These are phyloP conservation scores for Mucuna pruriens DNA, from an alignment of 306 rosid species.

Conservation along the genomic window DNA sequence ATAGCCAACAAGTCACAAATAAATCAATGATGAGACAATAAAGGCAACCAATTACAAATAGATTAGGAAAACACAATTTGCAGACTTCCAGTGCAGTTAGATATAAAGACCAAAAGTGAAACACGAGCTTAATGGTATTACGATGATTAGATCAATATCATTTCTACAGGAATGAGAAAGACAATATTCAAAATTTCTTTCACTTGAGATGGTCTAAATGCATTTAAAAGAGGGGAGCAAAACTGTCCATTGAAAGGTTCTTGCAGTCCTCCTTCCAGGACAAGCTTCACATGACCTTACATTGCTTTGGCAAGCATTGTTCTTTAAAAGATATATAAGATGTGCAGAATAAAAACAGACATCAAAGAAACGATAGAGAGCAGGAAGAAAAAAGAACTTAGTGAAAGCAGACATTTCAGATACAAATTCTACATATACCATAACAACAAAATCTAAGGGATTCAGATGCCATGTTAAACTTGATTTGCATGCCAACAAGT, in stretches of 20 bases:
- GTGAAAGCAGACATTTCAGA: background rate
- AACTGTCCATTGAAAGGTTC: conserved; percentile 21
- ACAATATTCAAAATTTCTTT: conserved; percentile 16
- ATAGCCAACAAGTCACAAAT: conserved; percentile 30
- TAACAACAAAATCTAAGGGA: conserved; percentile 17
- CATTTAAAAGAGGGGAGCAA: conserved; percentile 15
- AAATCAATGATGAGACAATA: conserved; percentile 9
- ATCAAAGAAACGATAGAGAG: conserved; percentile 3
- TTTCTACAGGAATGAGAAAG: conserved; percentile 2
- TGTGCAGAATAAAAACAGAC: conserved; percentile 18
- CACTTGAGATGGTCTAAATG: conserved; percentile 11
- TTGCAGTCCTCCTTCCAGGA: conserved; percentile 18
- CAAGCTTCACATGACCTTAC: conserved; percentile 26
- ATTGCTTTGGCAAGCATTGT: conserved; percentile 15
- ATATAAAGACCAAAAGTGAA: conserved; percentile 15
- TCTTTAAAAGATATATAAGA: background rate
- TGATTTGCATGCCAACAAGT: conserved; percentile 13
- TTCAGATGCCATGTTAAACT: background rate
- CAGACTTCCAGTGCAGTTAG: conserved; percentile 14
- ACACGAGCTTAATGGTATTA: conserved; percentile 1
- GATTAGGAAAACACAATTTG: background rate
- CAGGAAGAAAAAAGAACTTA: background rate
- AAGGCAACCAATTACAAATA: conserved; percentile 14
- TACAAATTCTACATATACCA: background rate
- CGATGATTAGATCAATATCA: background rate